Percentiles rank a stretch among this genome's conserved stretches.
phyloP scores from a whole-genome alignment of 306 rosid genomes.

The Trifolium subterraneum region DNA sequence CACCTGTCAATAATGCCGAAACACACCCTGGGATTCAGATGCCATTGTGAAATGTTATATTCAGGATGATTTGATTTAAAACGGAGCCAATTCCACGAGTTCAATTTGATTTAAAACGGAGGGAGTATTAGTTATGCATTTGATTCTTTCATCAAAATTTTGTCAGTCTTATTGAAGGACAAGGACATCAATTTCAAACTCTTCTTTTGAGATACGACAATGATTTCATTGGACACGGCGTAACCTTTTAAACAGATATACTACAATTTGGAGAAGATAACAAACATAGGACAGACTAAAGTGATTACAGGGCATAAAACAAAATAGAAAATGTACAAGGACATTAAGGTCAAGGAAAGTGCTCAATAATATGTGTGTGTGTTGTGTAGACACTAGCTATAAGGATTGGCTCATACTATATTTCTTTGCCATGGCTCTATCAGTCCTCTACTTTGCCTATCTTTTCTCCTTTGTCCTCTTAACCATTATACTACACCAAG shows the following conservation, averaged over 20 bases:
- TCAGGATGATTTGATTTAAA: too few relatives aligned
- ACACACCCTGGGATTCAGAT: too few relatives aligned
- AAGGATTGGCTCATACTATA: neutral
- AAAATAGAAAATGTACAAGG: neutral
- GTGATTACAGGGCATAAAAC: neutral
- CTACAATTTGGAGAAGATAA: too few relatives aligned
- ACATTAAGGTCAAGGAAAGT: neutral
- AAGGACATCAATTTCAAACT: too few relatives aligned
- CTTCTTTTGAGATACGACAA: neutral
- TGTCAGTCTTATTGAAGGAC: neutral
- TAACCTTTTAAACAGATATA: neutral
- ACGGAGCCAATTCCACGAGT: too few relatives aligned
- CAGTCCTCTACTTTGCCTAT: neutral
- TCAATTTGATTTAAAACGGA: too few relatives aligned
- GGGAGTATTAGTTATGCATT: too few relatives aligned
- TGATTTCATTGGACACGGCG: slow-evolving; percentile 5
- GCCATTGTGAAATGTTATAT: too few relatives aligned
- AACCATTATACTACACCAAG: neutral
- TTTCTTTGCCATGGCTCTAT: slow-evolving; percentile 13
- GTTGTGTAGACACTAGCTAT: neutral
- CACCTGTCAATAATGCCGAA: too few relatives aligned
- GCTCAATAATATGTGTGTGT: neutral
- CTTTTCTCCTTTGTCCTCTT: slow-evolving; percentile 15
- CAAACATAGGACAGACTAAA: too few relatives aligned
- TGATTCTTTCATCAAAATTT: too few relatives aligned